Evolutionary conservation across 2,329 filamentous ascomycete species (phyloP), one percentile per base, ranked within the genome.

Genomic region (Xylaria sp.): DNA sequence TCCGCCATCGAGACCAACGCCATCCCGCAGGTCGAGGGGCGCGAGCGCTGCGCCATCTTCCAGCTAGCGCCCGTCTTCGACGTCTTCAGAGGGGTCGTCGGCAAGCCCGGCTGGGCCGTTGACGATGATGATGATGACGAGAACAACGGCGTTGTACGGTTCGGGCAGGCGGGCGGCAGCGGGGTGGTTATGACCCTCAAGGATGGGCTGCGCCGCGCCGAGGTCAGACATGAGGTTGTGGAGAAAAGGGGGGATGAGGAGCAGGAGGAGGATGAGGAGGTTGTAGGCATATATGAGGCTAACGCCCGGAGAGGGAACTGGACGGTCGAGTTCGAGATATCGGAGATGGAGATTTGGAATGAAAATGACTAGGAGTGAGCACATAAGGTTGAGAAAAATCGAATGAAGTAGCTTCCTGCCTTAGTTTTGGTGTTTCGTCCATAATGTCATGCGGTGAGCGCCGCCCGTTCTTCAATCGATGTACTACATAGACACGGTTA

Each of bases 51-150:
- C 17, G 19, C 34, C 16, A 13, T 56, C 13, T 56, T 56, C 39
- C 54, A 56, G n/a, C 50, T 56, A 16, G 42, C 45, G 16, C 54
- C 54, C 7, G 43, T 48, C 3, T 50, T 53, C n/a, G 54, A 56
- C n/a, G 39, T 47, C 20, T 56, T 53, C 21, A 45, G 39, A 13
- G 54, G 54, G 17, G 42, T 53, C 16, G 19, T 26, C 5, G 54
- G 50, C 5, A 22, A 21, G 22, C 17, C 41, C 17, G 54, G 50
- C 3, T 56, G 54, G 54, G 8, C 34, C 11, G 17, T 21, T n/a
- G 4, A 17, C 16, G 44, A 42, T 22, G 45, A 37, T 34, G 16
- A 49, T 37, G 49, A 45, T 38, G 38, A 26, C 7, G 41, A 49
- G 41, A 44, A 9, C 6, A 26, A 11, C 11, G 11, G 11, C 24